Conservation (phyloP, 352 stramenopile species). For the Halophytophthora polymorphica region DNA sequence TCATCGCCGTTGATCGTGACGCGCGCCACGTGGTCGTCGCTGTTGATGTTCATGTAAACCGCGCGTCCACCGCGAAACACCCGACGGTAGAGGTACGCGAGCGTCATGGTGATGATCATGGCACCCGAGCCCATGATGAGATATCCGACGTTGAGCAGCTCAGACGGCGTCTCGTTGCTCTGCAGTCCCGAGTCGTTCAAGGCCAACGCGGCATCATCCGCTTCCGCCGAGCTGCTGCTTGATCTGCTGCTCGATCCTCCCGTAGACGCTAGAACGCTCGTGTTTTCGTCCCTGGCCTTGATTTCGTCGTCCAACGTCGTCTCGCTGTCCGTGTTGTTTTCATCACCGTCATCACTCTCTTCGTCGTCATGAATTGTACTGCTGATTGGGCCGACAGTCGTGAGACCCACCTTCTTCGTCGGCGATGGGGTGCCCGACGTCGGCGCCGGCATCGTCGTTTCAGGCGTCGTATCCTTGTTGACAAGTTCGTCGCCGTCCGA, state of each 20-base stretch:
- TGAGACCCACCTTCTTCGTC: too few relatives aligned
- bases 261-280: background rate
- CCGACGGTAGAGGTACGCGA: constrained; percentile 68
- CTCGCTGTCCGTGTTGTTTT: constrained; percentile 16
- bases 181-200: constrained; percentile 20
- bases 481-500: constrained; percentile 8
- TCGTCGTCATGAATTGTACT: constrained; percentile 8
- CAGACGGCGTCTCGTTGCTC: constrained; percentile 21
- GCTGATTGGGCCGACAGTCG: too few relatives aligned
- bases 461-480: constrained; percentile 16
- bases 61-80: constrained; percentile 57
- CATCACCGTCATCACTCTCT: constrained; percentile 12
- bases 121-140: constrained; percentile 59
- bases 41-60: constrained; percentile 76
- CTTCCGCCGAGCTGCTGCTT: constrained; percentile 1
- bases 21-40: constrained; percentile 27
- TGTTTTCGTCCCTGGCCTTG: constrained; percentile 13
- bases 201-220: constrained; percentile 16
- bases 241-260: constrained; percentile 4
- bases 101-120: constrained; percentile 54
- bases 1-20: constrained; percentile 17
- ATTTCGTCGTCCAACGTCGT: constrained; percentile 27
- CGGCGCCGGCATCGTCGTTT: background rate
- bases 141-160: constrained; percentile 58
- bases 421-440: constrained; percentile 3